Evolutionary conservation across 1,139 yeast genomes (phyloP), one percentile per base, ranked within the genome.

Genomic region (Pichia sp.): DNA sequence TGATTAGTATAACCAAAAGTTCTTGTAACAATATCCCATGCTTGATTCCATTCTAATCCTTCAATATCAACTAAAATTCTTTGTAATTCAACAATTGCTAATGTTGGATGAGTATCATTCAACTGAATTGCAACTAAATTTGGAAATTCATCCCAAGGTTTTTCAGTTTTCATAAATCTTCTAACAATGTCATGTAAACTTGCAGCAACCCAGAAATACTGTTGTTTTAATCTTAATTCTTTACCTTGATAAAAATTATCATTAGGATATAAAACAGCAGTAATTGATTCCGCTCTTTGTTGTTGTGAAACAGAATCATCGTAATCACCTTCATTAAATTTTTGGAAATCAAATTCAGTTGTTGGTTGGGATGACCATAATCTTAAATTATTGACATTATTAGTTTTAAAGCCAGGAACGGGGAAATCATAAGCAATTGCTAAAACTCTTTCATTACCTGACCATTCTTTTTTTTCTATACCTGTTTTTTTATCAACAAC

Each of bases 171-270:
- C 63, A 87, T 81, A 68, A 85, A 88, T 57, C 97, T 77, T 61
- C 96, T 81, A 37, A 88, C 78, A 55, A 89, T 88, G 62, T 89
- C 97, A 56, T 84, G 88, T 51, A 89, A 72, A 9, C 95, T 85
- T 35, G 96, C 96, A 39, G 95, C 81, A 42, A 89, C 95, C 97
- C 97, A 89, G 65, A 89, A 89, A 66, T 86, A 89, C 65, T 89
- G 96, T 66, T 89, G 96, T 64, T 88, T 89, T 62, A 89, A 76
- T 62, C 97, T 79, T 58, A 89, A 72, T 59, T 86, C 95, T 64
- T 89, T 89, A 54, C 97, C 97, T 50, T 79, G 75, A 58, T 85
- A 83, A 61, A 88, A 88, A 63, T 88, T 88, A 62, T 88, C 96
- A 63, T 88, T 88, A 47, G 96, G 96, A 63, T 88, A 88, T 57